Conservation (phyloP, 139 green algal species). For the Closterium sp. region DNA sequence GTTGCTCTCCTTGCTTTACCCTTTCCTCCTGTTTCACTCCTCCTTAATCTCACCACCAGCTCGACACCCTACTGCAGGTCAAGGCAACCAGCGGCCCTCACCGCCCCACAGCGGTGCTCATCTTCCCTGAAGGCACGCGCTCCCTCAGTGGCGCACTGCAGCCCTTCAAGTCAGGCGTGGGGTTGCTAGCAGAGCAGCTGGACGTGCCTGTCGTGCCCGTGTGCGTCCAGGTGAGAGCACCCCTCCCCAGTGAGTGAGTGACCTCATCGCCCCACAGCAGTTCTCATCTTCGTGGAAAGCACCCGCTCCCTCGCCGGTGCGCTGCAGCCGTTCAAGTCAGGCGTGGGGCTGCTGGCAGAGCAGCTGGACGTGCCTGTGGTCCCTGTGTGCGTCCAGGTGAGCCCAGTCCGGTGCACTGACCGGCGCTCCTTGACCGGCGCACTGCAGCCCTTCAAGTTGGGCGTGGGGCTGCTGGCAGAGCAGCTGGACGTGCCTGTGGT, state of each 20-base stretch:
- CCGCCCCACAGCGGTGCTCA: slow-evolving; percentile 23
- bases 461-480: too few species aligned
- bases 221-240: not conserved
- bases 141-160: slow-evolving; percentile 16
- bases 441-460: slow-evolving; percentile 40
- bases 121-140: slow-evolving; percentile 43
- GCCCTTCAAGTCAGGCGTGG: slow-evolving; percentile 39
- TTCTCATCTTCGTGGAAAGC: slow-evolving; percentile 45
- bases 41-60: not conserved
- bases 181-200: slow-evolving; percentile 32
- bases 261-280: too few species aligned
- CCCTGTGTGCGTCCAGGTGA: too few species aligned
- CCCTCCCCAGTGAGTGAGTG: not conserved
- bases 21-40: not conserved
- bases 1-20: not conserved
- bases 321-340: too few species aligned
- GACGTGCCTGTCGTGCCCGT: slow-evolving; percentile 31
- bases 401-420: too few species aligned
- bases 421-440: slow-evolving; percentile 6
- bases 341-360: too few species aligned
- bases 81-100: not conserved
- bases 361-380: too few species aligned
- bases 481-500: slow-evolving; percentile 38
- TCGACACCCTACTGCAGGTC: slow-evolving; percentile 8
- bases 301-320: slow-evolving; percentile 23